A percentile compares a stretch with the other conserved stretches of the same genome.
These are phyloP conservation scores for Staphylotrichum longicolle DNA, from an alignment of 495 filamentous ascomycete species.

Conservation along the genomic window DNA sequence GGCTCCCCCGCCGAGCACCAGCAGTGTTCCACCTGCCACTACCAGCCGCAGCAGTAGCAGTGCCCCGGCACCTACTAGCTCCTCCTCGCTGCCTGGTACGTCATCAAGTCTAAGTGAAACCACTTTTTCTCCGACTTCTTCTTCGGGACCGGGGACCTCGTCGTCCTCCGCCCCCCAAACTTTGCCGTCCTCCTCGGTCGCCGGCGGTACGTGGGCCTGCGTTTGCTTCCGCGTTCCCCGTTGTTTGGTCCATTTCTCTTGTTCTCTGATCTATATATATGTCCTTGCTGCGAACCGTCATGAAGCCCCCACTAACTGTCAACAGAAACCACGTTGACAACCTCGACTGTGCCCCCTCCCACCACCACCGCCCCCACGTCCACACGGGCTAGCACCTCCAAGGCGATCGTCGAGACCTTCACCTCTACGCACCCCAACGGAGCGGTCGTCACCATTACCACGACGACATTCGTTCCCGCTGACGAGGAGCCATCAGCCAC, in stretches of 20 bases:
- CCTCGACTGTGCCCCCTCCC: neutral
- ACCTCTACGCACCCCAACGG: constrained; percentile 43
- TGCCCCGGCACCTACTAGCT: neutral
- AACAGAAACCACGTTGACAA: constrained; percentile 25
- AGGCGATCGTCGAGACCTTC: constrained; percentile 27
- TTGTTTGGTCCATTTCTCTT: constrained; percentile 3
- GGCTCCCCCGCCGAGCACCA: neutral
- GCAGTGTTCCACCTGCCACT: constrained; percentile 2
- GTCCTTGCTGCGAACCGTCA: neutral
- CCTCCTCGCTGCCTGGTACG: constrained; percentile 18
- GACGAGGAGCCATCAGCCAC: constrained; percentile 17
- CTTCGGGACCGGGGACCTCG: constrained; percentile 11
- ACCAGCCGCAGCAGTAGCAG: neutral
- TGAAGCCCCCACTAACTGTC: neutral
- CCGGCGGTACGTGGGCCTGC: constrained; percentile 31
- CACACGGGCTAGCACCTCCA: constrained; percentile 17
- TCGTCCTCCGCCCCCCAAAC: constrained; percentile 13
- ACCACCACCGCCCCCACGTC: constrained; percentile 14
- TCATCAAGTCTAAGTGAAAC: constrained; percentile 16
- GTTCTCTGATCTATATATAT: neutral
- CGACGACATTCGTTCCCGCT: constrained; percentile 29
- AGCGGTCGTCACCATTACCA: constrained; percentile 31
- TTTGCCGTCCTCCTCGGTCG: constrained; percentile 23
- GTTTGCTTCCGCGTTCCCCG: neutral
- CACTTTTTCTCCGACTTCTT: constrained; percentile 21